Evolutionary conservation across 176 grass and related monocot species (phyloP).

Genomic region (Aegilops tauschii): DNA sequence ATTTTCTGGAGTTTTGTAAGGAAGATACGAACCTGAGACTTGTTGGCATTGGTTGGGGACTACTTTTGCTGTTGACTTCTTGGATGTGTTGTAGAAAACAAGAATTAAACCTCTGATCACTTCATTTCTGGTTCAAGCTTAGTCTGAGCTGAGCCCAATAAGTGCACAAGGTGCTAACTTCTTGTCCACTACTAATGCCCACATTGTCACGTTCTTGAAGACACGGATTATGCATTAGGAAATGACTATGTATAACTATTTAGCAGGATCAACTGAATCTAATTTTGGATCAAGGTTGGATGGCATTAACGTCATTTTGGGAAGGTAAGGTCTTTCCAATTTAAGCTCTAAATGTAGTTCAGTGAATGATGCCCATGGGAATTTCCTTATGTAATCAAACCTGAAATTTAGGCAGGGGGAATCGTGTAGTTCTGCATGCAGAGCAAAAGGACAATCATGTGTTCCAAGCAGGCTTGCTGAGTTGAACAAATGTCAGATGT

Average conservation of each 20-base stretch:
- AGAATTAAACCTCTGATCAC: not conserved
- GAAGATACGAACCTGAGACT: not conserved
- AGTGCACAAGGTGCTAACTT: not conserved
- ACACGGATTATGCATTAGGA: not conserved
- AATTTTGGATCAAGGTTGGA: constrained; percentile 58
- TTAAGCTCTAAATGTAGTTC: constrained; percentile 7
- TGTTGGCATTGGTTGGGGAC: not conserved
- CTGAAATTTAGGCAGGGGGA: constrained; percentile 64
- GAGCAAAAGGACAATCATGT: constrained; percentile 72
- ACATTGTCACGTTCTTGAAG: not conserved
- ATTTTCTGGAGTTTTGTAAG: not conserved
- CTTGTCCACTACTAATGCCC: not conserved
- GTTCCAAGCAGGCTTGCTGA: constrained; percentile 69
- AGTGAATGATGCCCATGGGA: constrained; percentile 10
- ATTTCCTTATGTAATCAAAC: constrained; percentile 22
- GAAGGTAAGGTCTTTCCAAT: constrained; percentile 58
- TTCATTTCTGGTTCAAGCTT: not conserved
- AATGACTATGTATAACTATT: constrained; percentile 32
- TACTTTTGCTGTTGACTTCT: not conserved
- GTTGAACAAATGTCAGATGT: constrained; percentile 86
- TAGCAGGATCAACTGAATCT: constrained; percentile 52
- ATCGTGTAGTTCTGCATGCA: constrained; percentile 73
- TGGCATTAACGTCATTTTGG: constrained; percentile 74
- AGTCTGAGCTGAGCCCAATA: not conserved
- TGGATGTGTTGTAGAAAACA: not conserved